Base-by-base conservation (phyloP, 2,329 filamentous ascomycete genomes). In the Laburnicola sp. region DNA sequence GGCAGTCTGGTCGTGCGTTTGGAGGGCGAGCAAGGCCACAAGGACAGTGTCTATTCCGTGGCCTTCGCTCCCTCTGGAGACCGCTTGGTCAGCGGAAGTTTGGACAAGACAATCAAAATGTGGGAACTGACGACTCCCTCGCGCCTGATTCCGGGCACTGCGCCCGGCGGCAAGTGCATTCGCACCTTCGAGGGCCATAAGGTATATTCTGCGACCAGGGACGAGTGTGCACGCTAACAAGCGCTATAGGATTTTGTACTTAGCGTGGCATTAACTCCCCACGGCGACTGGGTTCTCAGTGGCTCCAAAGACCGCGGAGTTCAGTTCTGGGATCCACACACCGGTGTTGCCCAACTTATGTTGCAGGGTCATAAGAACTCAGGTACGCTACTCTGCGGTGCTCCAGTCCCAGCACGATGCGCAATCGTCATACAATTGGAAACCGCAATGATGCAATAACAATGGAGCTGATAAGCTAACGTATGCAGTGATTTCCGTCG, bases 91-190 rank as follows among this genome's bases (percentile, higher is more conserved):
- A 95, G 89, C 65, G 94, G 94, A 57, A 95, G 89, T 81, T 78
- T 97, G 63, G 94, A 99, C 73, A 96, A 96, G 81, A 97, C 93
- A 0, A 97, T 97, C 80, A 96, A 97, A 80, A 96, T 97, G 88
- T 99, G 94, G 92, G 92, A 97, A 78, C 82, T 99, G 44, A 86
- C 83, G 48, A 83, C 88, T 22, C 84, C 87, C 38, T 83, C 88
- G 62, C 80, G 81, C 61, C 83, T 86, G 64, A 82, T 86, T 52
- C 81, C 84, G 40, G 84, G 82, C 68, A 81, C 83, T 38, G 84
- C 86, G 6, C 95, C 94, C 79, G 88, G 88, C 31, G 93, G 94
- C 63, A 91, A 96, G 73, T 97, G 94, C 71, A 86, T 97, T 65
- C 91, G 92, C 78, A 97, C 93, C 1, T 99, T 97, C 66, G 94